Conservation (phyloP, 495 filamentous ascomycete genomes). For the Penicillium coffeae region DNA sequence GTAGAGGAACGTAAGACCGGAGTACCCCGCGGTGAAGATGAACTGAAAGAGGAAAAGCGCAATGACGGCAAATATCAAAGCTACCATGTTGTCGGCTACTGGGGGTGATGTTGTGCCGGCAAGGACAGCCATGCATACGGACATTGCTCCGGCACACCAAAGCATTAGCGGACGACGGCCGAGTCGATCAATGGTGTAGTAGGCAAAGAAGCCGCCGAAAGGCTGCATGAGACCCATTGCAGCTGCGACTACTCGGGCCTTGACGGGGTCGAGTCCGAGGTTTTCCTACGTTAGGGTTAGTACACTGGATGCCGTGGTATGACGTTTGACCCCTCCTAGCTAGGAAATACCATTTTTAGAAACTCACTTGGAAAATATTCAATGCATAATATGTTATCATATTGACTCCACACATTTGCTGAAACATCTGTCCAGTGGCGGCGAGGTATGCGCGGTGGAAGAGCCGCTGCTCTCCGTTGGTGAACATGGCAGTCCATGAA, state of each 20-base stretch:
- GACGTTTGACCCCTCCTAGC: no score
- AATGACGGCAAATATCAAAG: slow-evolving; percentile 38
- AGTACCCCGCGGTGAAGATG: slow-evolving; percentile 53
- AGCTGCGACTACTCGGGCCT: slow-evolving; percentile 75
- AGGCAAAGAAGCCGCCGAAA: slow-evolving; percentile 67
- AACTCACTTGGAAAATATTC: slow-evolving; percentile 42
- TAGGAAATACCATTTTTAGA: not conserved
- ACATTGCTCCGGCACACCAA: slow-evolving; percentile 49
- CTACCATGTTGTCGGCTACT: slow-evolving; percentile 23
- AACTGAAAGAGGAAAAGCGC: slow-evolving; percentile 40
- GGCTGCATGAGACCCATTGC: slow-evolving; percentile 73
- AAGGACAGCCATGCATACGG: slow-evolving; percentile 55
- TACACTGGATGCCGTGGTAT: not conserved
- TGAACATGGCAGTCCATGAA: slow-evolving; percentile 20
- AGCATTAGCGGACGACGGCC: slow-evolving; percentile 67
- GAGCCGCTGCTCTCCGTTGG: slow-evolving; percentile 19
- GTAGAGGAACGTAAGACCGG: slow-evolving; percentile 64
- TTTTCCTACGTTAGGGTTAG: slow-evolving; percentile 37
- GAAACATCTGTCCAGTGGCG: slow-evolving; percentile 42
- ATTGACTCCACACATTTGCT: slow-evolving; percentile 57
- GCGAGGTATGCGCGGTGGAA: slow-evolving; percentile 24
- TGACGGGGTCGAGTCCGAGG: slow-evolving; percentile 61
- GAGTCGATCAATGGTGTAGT: slow-evolving; percentile 72
- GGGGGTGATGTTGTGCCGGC: slow-evolving; percentile 43
- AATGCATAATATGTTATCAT: slow-evolving; percentile 60